Conservation (phyloP, 1,284 basidiomycete genomes). For the Trichosporon sp. region DNA sequence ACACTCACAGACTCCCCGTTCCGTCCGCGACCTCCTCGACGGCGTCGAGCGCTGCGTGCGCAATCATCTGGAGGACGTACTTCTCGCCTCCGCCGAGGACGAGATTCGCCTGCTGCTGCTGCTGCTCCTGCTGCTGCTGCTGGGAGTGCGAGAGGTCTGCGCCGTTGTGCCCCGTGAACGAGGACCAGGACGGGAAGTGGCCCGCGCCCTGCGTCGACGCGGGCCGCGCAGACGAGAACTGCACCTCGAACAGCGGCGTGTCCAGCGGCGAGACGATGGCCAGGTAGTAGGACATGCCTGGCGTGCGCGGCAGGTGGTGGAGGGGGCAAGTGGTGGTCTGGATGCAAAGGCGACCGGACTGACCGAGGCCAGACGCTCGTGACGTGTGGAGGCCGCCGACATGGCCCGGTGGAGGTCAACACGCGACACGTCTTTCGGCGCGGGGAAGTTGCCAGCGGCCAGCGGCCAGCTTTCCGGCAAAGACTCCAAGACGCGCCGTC, state of each 20-base stretch:
- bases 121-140: constrained; percentile 9
- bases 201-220: constrained; percentile 6
- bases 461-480: too few species aligned
- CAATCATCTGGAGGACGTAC: constrained; percentile 94
- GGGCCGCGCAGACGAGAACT: constrained; percentile 33
- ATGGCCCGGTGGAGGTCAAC: neutral
- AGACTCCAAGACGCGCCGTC: too few species aligned
- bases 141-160: constrained; percentile 17
- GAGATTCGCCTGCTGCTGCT: constrained; percentile 5
- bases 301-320: neutral
- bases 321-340: neutral
- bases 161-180: constrained; percentile 38
- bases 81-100: constrained; percentile 56
- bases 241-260: constrained; percentile 48
- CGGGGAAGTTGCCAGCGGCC: too few species aligned
- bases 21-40: constrained; percentile 85
- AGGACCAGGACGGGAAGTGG: constrained; percentile 47
- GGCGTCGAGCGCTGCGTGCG: constrained; percentile 84
- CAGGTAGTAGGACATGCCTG: constrained; percentile 50
- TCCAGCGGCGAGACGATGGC: constrained; percentile 49
- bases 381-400: constrained; percentile 7
- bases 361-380: neutral
- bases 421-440: neutral
- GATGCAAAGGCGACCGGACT: neutral
- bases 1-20: constrained; percentile 75